These are phyloP conservation scores for Polyporus arcularius DNA, from an alignment of 768 basidiomycete genomes.

Conservation along the genomic window DNA sequence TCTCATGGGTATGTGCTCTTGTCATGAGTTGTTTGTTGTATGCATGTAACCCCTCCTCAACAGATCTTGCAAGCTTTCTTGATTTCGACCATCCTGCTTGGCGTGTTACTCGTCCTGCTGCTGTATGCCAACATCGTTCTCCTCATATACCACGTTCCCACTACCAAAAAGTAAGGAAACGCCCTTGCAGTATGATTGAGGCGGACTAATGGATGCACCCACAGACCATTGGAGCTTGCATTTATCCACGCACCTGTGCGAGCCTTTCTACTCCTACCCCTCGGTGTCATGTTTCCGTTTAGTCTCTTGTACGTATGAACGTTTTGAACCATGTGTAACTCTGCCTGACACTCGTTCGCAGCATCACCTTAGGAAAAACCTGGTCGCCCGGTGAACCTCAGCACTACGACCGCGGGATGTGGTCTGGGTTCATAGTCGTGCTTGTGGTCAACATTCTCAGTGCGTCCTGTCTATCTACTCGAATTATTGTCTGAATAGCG, in stretches of 20 bases:
- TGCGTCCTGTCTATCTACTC: neutral
- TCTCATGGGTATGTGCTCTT: conserved; percentile 61
- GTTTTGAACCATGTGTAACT: no score
- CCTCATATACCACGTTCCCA: conserved; percentile 69
- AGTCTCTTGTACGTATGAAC: conserved; percentile 50
- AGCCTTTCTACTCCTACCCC: conserved; percentile 57
- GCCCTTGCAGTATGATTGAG: neutral
- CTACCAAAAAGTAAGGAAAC: conserved; percentile 32
- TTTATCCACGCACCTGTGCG: conserved; percentile 89
- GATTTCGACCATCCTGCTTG: conserved; percentile 71
- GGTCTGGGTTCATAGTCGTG: conserved; percentile 73
- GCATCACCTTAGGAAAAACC: conserved; percentile 68
- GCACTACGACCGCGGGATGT: conserved; percentile 61
- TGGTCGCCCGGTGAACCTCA: conserved; percentile 54
- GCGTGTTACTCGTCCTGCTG: conserved; percentile 67
- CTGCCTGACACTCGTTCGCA: conserved; percentile 25
- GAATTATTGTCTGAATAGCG: no score
- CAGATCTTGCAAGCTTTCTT: conserved; percentile 78
- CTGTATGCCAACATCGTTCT: conserved; percentile 81
- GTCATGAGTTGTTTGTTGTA: neutral
- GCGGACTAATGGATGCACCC: neutral
- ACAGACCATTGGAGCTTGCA: conserved; percentile 69
- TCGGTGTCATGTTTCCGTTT: conserved; percentile 61
- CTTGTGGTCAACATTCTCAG: conserved; percentile 56
- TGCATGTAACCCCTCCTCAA: neutral